Conservation (phyloP, 108 stramenopile genomes). For the Conticribra guillardii region DNA sequence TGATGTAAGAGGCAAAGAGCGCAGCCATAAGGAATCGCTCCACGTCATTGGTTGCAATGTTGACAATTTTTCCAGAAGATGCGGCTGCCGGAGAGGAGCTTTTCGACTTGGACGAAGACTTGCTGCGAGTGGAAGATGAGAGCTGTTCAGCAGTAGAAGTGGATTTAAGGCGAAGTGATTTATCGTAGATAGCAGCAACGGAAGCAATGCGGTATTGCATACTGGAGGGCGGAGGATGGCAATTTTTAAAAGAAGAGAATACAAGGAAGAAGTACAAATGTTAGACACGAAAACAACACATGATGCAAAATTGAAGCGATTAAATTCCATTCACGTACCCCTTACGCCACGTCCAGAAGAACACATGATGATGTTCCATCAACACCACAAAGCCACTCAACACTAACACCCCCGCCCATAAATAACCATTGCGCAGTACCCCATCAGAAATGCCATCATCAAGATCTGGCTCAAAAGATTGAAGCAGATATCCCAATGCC, state of each 20-base stretch:
- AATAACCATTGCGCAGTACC: constrained; percentile 37
- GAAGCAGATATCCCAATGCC: constrained; percentile 70
- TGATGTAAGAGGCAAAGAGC: constrained; percentile 71
- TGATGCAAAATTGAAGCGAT: neutral
- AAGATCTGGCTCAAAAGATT: constrained; percentile 56
- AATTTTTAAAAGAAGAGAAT: constrained; percentile 48
- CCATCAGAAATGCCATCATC: constrained; percentile 16
- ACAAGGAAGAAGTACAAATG: constrained; percentile 38
- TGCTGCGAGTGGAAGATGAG: constrained; percentile 1
- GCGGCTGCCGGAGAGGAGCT: constrained; percentile 14
- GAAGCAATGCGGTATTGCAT: constrained; percentile 79
- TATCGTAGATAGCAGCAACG: constrained; percentile 83
- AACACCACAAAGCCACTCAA: constrained; percentile 59
- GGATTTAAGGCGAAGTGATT: constrained; percentile 56
- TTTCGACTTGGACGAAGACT: neutral
- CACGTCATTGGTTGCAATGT: constrained; percentile 92
- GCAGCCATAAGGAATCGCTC: constrained; percentile 84
- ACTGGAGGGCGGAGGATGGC: constrained; percentile 7
- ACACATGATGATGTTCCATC: constrained; percentile 64
- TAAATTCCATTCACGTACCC: constrained; percentile 13
- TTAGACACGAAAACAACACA: neutral
- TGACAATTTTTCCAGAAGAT: constrained; percentile 82
- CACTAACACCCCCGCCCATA: constrained; percentile 70
- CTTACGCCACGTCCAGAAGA: constrained; percentile 53
- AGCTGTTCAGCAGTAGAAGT: constrained; percentile 27